These are phyloP conservation scores for Azolla pinnata DNA, from an alignment of 75 land plant species.

Conservation along the genomic window DNA sequence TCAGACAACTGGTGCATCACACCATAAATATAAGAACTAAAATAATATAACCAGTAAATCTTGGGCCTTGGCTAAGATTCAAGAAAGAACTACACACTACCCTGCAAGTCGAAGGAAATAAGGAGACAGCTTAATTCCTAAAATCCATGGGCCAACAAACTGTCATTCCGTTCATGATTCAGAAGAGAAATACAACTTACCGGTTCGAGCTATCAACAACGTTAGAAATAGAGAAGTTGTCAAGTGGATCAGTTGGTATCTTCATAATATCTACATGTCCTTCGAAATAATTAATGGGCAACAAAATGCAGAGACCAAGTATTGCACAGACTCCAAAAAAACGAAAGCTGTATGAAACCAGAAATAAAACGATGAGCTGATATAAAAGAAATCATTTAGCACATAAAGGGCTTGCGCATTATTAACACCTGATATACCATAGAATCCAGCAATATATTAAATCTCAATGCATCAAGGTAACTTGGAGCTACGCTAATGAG, in stretches of 20 bases:
- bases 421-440: background rate
- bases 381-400: background rate
- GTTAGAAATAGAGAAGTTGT: constrained; percentile 62
- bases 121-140: background rate
- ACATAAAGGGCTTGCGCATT: background rate
- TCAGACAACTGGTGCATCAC: too few relatives aligned
- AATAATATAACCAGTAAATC: background rate
- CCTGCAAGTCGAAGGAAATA: background rate
- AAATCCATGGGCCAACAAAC: background rate
- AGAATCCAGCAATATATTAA: background rate
- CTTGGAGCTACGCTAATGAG: too few relatives aligned
- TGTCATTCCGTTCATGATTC: background rate
- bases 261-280: constrained; percentile 12
- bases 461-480: background rate
- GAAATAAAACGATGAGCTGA: background rate
- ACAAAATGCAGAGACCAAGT: constrained; percentile 54
- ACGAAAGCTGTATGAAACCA: constrained; percentile 47
- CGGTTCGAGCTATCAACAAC: constrained; percentile 45
- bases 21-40: background rate
- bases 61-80: background rate
- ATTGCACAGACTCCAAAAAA: constrained; percentile 59
- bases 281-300: constrained; percentile 62
- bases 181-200: constrained; percentile 32
- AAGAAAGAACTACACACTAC: too few relatives aligned
- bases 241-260: constrained; percentile 38